Evolutionary conservation across 306 rosid genomes (phyloP), one percentile per base, ranked within the genome.

Genomic region (Rubus idaeus): DNA sequence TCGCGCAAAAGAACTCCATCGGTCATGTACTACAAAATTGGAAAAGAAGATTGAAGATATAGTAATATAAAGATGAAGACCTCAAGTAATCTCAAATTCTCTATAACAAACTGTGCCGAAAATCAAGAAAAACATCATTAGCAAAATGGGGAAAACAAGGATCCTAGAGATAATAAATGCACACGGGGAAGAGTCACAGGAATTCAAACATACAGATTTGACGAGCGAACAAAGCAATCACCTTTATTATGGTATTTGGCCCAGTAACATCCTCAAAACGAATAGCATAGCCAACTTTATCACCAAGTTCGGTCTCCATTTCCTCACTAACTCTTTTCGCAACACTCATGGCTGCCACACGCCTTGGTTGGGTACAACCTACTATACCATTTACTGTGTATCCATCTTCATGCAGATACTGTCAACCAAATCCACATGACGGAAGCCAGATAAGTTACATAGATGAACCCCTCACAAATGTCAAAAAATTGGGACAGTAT

Each of bases 281-380:
- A 79, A 95, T 95, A 56, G 98, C 98, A 87, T 95, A 95, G 44
- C 98, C 98, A 83, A 95, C 88, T 86, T 86, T 90, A 78, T 90
- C 97, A 21, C 98, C 98, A 69, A 95, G 82, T 71, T 92, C 96
- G 16, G 97, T 90, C 68, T 92, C 98, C 98, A 95, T 95, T 90
- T 95, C 98, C 80, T 95, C 98, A 4, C 97, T 92, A 35, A 95
- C 98, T 90, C 98, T 95, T 88, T 95, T 95, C 68, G 98, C 98
- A 68, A 95, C 98, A 86, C 98, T 95, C 98, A 95, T 95, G 77
- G 98, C 98, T 45, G 98, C 98, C 79, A 95, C 98, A 87, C 98
- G 98, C 84, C 98, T 92, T 42, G 98, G 98, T 84, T 95, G 98
- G 80, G 98, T 95, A 84, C 98, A 95, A 56, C 98, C 98, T 73